phyloP scores from a whole-genome alignment of 2,329 filamentous ascomycete genomes.

The Neonectria magnoliae region DNA sequence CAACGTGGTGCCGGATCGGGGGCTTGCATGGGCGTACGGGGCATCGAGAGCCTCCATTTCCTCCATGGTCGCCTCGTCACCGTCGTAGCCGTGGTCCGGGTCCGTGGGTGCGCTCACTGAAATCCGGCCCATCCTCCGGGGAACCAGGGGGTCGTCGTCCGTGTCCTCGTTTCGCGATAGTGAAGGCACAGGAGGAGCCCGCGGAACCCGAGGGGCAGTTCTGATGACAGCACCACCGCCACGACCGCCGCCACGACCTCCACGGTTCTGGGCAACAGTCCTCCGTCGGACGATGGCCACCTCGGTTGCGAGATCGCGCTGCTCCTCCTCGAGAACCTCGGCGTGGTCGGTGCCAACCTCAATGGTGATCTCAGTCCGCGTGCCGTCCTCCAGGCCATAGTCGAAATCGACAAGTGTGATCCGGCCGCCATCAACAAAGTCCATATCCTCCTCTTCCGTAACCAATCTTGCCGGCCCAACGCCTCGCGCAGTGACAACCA shows the following conservation, averaged over 20 bases:
- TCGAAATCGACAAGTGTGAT: slow-evolving; percentile 80
- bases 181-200: slow-evolving; percentile 42
- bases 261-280: slow-evolving; percentile 73
- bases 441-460: slow-evolving; percentile 75
- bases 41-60: slow-evolving; percentile 72
- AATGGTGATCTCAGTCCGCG: slow-evolving; percentile 69
- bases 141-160: slow-evolving; percentile 63
- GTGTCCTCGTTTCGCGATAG: slow-evolving; percentile 46
- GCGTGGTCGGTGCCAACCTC: slow-evolving; percentile 78
- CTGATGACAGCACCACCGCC: slow-evolving; percentile 54
- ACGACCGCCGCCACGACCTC: slow-evolving; percentile 50
- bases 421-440: slow-evolving; percentile 82
- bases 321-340: slow-evolving; percentile 77
- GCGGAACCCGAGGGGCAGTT: slow-evolving; percentile 56
- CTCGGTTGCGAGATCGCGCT: slow-evolving; percentile 78
- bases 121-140: slow-evolving; percentile 56
- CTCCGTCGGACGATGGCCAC: slow-evolving; percentile 81
- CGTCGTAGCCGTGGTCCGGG: slow-evolving; percentile 48
- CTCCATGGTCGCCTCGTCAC: slow-evolving; percentile 61
- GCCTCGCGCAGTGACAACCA: slow-evolving; percentile 79
- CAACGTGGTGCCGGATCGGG: slow-evolving; percentile 75
- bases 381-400: slow-evolving; percentile 66
- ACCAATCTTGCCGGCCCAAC: slow-evolving; percentile 67
- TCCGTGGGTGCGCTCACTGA: slow-evolving; percentile 30
- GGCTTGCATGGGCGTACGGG: slow-evolving; percentile 77